phyloP scores from a whole-genome alignment of 2,329 filamentous ascomycete species.

The Didymella arachidicola region DNA sequence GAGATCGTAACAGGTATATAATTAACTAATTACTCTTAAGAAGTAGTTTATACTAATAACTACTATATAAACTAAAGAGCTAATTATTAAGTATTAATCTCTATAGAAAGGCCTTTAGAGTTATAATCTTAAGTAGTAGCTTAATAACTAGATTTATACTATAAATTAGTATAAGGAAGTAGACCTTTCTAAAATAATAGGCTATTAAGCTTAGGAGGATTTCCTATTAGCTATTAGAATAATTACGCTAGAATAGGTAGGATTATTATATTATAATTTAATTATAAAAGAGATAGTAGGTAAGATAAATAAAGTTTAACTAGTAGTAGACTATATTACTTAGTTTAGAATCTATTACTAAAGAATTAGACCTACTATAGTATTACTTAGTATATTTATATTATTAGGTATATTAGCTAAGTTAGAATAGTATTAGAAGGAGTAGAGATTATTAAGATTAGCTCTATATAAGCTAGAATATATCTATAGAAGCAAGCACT shows the following conservation, averaged over 20 bases:
- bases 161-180: neutral
- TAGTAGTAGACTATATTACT: neutral
- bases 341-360: too few relatives aligned
- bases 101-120: neutral
- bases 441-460: neutral
- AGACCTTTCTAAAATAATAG: neutral
- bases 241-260: neutral
- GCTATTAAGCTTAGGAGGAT: neutral
- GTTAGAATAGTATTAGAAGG: neutral
- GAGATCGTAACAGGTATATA: too few relatives aligned
- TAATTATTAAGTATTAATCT: neutral
- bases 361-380: too few relatives aligned
- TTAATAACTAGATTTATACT: neutral
- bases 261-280: neutral
- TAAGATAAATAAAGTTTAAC: neutral
- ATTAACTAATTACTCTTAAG: neutral
- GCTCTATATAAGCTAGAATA: neutral
- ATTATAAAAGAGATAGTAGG: neutral
- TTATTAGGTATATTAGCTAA: too few relatives aligned
- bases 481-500: neutral
- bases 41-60: neutral
- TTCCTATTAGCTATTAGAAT: neutral
- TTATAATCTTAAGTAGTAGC: neutral
- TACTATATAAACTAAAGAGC: neutral
- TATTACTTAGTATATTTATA: too few relatives aligned